Base-by-base conservation (phyloP, 2,329 filamentous ascomycete species). In the Botrytis galanthina region DNA sequence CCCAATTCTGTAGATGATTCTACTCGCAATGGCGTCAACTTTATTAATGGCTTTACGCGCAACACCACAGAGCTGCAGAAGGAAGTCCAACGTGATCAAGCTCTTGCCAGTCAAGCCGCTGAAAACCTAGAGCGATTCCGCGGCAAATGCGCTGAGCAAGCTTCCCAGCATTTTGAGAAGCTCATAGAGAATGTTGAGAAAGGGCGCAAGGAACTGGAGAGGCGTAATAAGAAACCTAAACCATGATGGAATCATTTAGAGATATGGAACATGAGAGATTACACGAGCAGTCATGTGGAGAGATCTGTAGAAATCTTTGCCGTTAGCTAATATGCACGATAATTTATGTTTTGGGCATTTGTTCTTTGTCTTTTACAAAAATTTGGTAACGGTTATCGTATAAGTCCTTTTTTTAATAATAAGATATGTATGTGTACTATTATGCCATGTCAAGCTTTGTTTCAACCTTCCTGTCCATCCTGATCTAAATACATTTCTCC, bases 121-220 rank as follows among this genome's bases (percentile, higher is more conserved):
- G 26, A 57, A 42, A 69, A 57, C 1, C 29, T 59, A 14, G 48
- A 42, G 7, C 48, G 66, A 44, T 22, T 39, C 1, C 66, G 66
- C 6, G 66, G 68, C 5, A 60, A 48, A 37, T 39, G 39, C 29
- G 68, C 68, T 4, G 68, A 46, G 39, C 22, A 63, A 48, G 57
- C 54, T 35, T 57, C 59, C 16, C 29, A n/a, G 39, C 12, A 63
- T 42, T 69, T 69, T 32, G 66, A 69, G 26, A 37, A n/a, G 66
- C 51, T 57, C 18, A 59, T 69, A 51, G n/a, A 14, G 3, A 42
- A 57, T 69, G 66, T 69, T 20, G 66, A 69, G 37, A 42, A 42
- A 42, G 66, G 48, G 12, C 37, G 48, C 5, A 57, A 26, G 51
- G 66, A 69, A 51, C 42, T 69, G 48, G 66, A 69, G 6, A 42